A percentile compares a stretch with the other conserved stretches of the same genome.
Conservation (phyloP, 805 yeast species). For the Schizosaccharomyces cryophilus region DNA sequence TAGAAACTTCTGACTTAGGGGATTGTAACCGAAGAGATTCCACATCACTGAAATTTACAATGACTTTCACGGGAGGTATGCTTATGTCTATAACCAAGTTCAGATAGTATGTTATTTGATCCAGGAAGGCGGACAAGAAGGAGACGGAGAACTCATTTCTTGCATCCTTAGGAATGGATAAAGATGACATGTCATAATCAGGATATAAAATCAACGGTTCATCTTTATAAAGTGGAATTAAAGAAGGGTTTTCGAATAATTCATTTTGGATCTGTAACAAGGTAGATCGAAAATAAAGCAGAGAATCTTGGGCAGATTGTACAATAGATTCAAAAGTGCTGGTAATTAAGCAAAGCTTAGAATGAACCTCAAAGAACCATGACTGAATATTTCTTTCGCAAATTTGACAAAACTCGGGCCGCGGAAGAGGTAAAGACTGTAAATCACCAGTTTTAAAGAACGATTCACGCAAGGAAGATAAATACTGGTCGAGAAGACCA, state of each 20-base stretch:
- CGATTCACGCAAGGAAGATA: background rate
- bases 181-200: background rate
- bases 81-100: conserved; percentile 53
- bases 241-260: conserved; percentile 32
- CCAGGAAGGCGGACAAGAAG: background rate
- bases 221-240: conserved; percentile 7
- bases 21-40: conserved; percentile 8
- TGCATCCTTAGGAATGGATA: background rate
- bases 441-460: background rate
- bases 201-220: conserved; percentile 1
- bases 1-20: background rate
- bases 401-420: conserved; percentile 45
- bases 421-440: background rate
- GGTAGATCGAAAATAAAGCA: conserved; percentile 8
- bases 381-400: conserved; percentile 81
- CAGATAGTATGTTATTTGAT: background rate
- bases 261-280: background rate
- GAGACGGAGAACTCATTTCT: background rate
- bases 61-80: conserved; percentile 31
- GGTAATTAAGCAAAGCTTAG: conserved; percentile 65
- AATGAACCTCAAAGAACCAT: conserved; percentile 89
- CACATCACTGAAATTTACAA: conserved; percentile 14
- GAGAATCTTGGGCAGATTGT: conserved; percentile 48
- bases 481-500: background rate
- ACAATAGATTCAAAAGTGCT: conserved; percentile 61